Conservation (phyloP, 805 yeast genomes). For the Torulaspora maleeae region DNA sequence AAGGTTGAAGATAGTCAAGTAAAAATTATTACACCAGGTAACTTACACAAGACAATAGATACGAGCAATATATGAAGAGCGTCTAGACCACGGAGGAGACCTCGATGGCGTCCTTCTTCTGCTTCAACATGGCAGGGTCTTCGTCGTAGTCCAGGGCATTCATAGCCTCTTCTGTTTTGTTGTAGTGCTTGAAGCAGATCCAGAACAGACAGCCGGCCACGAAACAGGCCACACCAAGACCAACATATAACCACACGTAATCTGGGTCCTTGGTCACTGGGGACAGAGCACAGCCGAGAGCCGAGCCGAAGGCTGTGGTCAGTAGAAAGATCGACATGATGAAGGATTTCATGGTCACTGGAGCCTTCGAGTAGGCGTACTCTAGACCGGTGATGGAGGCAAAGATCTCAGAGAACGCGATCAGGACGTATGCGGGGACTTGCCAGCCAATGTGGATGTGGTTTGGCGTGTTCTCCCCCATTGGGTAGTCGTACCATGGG, state of each 20-base stretch:
- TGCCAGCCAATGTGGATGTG: constrained; percentile 64
- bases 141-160: constrained; percentile 44
- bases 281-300: constrained; percentile 67
- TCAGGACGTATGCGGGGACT: constrained; percentile 59
- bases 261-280: constrained; percentile 66
- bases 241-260: constrained; percentile 63
- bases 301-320: constrained; percentile 73
- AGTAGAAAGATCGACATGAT: constrained; percentile 54
- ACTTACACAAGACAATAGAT: not conserved
- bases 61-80: not conserved
- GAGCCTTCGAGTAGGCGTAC: constrained; percentile 81
- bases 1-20: not conserved
- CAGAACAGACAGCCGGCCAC: constrained; percentile 60
- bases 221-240: constrained; percentile 55
- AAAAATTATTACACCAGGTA: constrained; percentile 1
- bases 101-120: constrained; percentile 4
- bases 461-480: constrained; percentile 35
- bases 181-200: constrained; percentile 51
- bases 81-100: constrained; percentile 1
- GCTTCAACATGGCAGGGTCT: constrained; percentile 13
- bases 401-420: constrained; percentile 71
- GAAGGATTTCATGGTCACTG: constrained; percentile 46
- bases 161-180: constrained; percentile 52
- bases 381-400: constrained; percentile 80
- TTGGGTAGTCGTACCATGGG: constrained; percentile 66